Evolutionary conservation across 2,329 filamentous ascomycete genomes (phyloP).

Genomic region (Hirsutella minnesotensis): DNA sequence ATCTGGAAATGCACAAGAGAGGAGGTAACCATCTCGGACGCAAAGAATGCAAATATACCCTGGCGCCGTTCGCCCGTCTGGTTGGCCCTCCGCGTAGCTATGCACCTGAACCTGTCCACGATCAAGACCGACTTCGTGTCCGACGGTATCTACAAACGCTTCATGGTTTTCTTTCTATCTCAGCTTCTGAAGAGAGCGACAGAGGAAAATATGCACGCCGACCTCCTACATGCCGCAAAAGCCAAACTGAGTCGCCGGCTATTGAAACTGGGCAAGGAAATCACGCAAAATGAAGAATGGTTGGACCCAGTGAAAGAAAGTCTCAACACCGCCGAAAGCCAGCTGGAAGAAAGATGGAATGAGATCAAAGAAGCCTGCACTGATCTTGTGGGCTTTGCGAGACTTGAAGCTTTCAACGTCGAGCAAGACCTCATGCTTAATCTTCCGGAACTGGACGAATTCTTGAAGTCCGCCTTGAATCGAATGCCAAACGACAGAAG

Average conservation of each 20-base stretch:
- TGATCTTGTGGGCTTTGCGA: not conserved
- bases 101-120: slow-evolving; percentile 2
- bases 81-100: slow-evolving; percentile 5
- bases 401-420: not conserved
- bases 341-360: not conserved
- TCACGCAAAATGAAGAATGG: slow-evolving; percentile 4
- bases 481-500: not conserved
- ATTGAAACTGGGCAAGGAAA: slow-evolving; percentile 21
- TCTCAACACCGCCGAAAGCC: not conserved
- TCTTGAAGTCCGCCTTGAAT: not conserved
- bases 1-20: slow-evolving; percentile 41
- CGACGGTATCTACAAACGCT: slow-evolving; percentile 34
- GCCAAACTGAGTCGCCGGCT: slow-evolving; percentile 31
- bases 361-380: not conserved
- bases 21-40: slow-evolving; percentile 17
- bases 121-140: not conserved
- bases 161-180: slow-evolving; percentile 34
- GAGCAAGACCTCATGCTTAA: too few species aligned
- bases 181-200: slow-evolving; percentile 18
- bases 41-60: not conserved
- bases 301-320: slow-evolving; percentile 2
- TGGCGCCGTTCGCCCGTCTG: slow-evolving; percentile 5
- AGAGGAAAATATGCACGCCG: slow-evolving; percentile 6
- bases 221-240: slow-evolving; percentile 25
- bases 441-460: not conserved